Evolutionary conservation across 805 yeast genomes (phyloP), one percentile per base, ranked within the genome.

Genomic region (Saitoella complicata): DNA sequence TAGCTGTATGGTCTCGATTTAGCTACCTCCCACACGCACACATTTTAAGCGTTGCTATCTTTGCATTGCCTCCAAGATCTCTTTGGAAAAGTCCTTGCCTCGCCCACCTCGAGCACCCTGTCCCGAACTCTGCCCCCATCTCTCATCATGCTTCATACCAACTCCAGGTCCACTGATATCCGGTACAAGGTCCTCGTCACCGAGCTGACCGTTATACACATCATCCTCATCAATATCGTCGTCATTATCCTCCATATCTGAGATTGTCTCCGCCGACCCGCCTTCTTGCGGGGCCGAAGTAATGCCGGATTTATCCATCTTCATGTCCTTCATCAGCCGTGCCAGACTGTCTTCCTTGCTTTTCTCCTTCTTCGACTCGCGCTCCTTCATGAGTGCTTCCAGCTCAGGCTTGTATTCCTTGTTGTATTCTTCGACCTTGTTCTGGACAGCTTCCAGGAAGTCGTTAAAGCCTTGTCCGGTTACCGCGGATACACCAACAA

Each of bases 391-490:
- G 10, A 88, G 76, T 55, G 81, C 68, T 47, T 88, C 95, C 57
- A 95, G 73, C 64, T 91, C 97, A 6, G 78, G 77, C 55, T 76
- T 76, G 61, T 91, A 91, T 55, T 69, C 87, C 48, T 76, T 75
- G 47, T 85, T 76, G 60, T 80, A 91, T 62, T 91, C 99, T 36
- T 78, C 83, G 40, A 79, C 86, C 63, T 91, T 91, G 47, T 73
- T 71, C 55, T 84, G 94, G 5, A 91, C 91, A 1, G 84, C 81
- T n/a, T 65, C 68, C 55, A 88, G 59, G 56, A 91, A 88, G 21
- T 86, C 94, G 57, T 86, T 95, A 58, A 91, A 83, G 0, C 99
- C 99, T 2, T 71, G 80, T 11, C 98, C 99, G 0, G 97, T 87
- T 56, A 76, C 81, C 39, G 96, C 76, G 39, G 95, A 84, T 9